phyloP scores from a whole-genome alignment of 225 moss, liverwort and hornwort species.

The Marchantia paleacea region DNA sequence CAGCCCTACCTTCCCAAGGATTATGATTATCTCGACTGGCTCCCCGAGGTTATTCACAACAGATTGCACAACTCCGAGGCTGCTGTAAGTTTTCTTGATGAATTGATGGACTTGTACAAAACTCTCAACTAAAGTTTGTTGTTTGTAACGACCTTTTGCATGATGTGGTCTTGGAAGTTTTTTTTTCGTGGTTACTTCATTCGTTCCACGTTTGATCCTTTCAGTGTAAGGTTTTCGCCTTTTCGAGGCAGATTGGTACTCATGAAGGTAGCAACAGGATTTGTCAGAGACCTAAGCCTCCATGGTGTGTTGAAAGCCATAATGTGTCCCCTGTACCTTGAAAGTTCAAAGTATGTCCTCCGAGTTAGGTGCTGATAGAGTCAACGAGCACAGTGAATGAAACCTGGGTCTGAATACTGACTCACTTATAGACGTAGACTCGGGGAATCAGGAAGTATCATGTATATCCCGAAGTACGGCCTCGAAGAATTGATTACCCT shows the following conservation, averaged over 20 bases:
- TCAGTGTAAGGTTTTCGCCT: no score
- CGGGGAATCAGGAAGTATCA: not conserved
- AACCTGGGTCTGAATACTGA: not conserved
- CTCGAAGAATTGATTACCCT: not conserved
- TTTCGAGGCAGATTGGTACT: not conserved
- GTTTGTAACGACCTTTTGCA: no score
- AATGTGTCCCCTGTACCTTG: not conserved
- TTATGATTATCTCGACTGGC: slow-evolving; percentile 59
- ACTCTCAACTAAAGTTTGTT: not conserved
- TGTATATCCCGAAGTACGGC: not conserved
- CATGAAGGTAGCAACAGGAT: not conserved
- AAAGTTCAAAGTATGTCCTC: not conserved
- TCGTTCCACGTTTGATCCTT: no score
- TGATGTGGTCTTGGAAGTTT: no score
- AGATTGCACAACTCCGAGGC: slow-evolving; percentile 56
- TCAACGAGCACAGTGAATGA: not conserved
- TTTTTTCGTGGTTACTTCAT: no score
- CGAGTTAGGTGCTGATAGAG: no score
- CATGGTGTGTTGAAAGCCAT: not conserved
- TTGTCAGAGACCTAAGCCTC: not conserved
- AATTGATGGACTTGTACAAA: not conserved
- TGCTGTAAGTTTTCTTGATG: slow-evolving; percentile 44
- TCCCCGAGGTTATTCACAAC: slow-evolving; percentile 58
- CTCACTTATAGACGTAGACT: not conserved
- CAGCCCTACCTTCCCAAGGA: slow-evolving; percentile 47